Conservation (phyloP, 2,329 filamentous ascomycete genomes). For the Fusarium tupiense region DNA sequence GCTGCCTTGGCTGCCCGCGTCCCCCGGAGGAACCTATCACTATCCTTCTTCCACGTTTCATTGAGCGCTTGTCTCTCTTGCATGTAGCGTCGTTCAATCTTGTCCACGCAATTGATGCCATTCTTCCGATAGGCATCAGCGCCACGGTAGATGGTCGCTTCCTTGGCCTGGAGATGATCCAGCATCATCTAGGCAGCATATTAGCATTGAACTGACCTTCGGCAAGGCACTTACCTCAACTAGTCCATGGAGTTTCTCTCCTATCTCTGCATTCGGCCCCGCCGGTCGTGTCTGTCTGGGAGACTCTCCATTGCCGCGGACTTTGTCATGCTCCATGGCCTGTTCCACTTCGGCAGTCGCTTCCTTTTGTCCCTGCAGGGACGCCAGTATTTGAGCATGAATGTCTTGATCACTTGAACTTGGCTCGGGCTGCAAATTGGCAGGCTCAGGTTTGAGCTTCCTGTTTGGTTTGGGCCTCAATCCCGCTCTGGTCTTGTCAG, state of each 20-base stretch:
- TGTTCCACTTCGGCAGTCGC: neutral
- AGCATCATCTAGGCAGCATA: conserved; percentile 37
- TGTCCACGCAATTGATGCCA: conserved; percentile 32
- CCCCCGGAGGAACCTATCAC: conserved; percentile 23
- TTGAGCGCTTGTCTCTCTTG: conserved; percentile 31
- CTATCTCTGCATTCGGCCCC: conserved; percentile 12
- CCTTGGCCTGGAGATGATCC: conserved; percentile 36
- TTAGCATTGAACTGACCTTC: conserved; percentile 3
- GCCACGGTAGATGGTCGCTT: conserved; percentile 28
- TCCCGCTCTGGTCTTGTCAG: neutral
- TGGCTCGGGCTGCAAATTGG: neutral
- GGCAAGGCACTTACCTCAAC: conserved; percentile 39
- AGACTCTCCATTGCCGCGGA: neutral
- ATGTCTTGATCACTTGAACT: conserved; percentile 12
- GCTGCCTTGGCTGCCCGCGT: conserved; percentile 6
- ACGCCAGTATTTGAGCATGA: conserved; percentile 31
- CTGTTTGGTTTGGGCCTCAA: neutral
- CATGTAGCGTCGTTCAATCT: conserved; percentile 33
- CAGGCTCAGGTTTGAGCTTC: neutral
- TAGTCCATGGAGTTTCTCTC: conserved; percentile 32
- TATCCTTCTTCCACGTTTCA: conserved; percentile 32
- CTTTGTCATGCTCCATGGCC: neutral
- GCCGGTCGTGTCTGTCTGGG: neutral
- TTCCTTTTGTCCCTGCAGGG: conserved; percentile 12
- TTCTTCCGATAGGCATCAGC: conserved; percentile 38